Base-by-base conservation (phyloP, 2,329 filamentous ascomycete genomes). In the Orbilia quercus region DNA sequence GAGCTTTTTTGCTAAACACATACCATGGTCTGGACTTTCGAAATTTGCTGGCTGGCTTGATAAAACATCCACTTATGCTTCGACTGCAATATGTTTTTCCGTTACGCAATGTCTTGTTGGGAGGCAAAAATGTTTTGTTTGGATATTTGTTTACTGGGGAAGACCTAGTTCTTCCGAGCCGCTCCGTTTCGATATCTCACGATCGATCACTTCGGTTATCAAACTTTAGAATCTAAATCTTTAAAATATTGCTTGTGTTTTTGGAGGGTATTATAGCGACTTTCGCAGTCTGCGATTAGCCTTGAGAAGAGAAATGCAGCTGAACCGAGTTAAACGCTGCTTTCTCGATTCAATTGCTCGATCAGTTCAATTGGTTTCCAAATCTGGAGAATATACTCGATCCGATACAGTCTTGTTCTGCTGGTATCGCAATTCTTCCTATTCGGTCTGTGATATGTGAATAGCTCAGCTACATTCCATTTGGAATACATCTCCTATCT, bases 121-220 rank as follows among this genome's bases (percentile, higher is more conserved):
- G 36, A 34, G 45, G n/a, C n/a, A n/a, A n/a, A 42, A 42, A 62
- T 20, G 11, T 51, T n/a, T 53, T 36, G 11, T 42, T n/a, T 53
- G 31, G 36, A 31, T 58, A n/a, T n/a, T n/a, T n/a, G n/a, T 23
- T 55, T 40, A 62, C 55, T 40, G 38, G 55, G 55, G 45, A 50
- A 31, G 9, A 12, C 53, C 53, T 12, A 22, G 40, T 12, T 18
- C 6, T 51, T 4, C 28, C 40, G 51, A 51, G 57, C 31, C 18
- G 54, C n/a, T 18, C 34, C 6, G 36, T 11, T 44, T 28, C 25
- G 36, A 69, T 36, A 44, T 22, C 18, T 72, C 42, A 50, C 4
- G 50, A 71, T 58, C 58, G 58, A 45, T 72, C 51, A 36, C 7
- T 59, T 64, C 51, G 44, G 58, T 31, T 64, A 64, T 53, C 42